Conservation (phyloP, 2,329 filamentous ascomycete genomes). For the Apiospora hydei region DNA sequence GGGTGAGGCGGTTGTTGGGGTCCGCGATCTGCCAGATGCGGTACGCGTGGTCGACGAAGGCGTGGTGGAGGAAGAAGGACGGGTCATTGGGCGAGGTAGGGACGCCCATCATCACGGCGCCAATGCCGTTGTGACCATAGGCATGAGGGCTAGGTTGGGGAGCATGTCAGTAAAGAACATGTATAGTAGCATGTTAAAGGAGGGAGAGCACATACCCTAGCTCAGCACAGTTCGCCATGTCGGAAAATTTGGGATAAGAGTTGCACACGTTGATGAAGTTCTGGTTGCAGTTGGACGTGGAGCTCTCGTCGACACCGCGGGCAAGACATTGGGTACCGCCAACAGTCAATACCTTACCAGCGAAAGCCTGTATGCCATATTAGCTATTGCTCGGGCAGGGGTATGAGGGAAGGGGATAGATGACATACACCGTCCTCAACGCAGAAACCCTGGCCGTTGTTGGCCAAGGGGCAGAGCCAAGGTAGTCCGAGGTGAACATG, state of each 20-base stretch:
- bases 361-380: constrained; percentile 38
- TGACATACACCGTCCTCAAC: constrained; percentile 42
- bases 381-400: neutral
- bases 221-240: constrained; percentile 43
- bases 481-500: constrained; percentile 41
- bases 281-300: constrained; percentile 40
- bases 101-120: constrained; percentile 46
- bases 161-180: constrained; percentile 29
- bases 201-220: constrained; percentile 39
- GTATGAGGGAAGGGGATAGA: neutral
- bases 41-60: constrained; percentile 35
- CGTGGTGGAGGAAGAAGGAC: constrained; percentile 39
- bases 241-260: constrained; percentile 38
- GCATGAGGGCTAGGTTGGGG: constrained; percentile 41
- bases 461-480: constrained; percentile 39
- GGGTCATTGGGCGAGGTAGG: constrained; percentile 45
- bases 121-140: constrained; percentile 46
- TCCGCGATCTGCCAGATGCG: constrained; percentile 34
- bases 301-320: constrained; percentile 42
- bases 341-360: constrained; percentile 39
- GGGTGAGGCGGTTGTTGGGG: constrained; percentile 28
- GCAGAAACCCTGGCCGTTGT: constrained; percentile 42
- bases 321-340: constrained; percentile 44
- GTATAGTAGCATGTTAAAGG: neutral
- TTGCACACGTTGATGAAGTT: constrained; percentile 44